Percentiles rank a stretch among this genome's conserved stretches.
Evolutionary conservation across 2,329 filamentous ascomycete species (phyloP).

Genomic region (Fusarium sp.): DNA sequence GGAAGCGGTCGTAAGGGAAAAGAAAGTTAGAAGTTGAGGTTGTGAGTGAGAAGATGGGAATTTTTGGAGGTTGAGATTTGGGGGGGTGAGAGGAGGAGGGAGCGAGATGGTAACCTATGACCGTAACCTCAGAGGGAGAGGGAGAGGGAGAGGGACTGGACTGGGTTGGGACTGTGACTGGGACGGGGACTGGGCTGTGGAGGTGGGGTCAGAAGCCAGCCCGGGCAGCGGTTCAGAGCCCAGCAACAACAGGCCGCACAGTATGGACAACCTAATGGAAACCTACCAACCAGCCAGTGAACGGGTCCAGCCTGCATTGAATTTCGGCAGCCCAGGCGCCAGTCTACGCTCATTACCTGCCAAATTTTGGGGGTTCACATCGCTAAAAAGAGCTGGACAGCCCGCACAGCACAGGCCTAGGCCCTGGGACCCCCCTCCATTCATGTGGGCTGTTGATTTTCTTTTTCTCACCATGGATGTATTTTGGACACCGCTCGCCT

Average conservation of each 20-base stretch:
- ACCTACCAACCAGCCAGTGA: background rate
- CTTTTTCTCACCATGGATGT: background rate
- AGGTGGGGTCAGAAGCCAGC: constrained; percentile 39
- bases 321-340: constrained; percentile 10
- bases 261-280: background rate
- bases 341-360: background rate
- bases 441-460: constrained; percentile 1
- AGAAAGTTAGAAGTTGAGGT: constrained; percentile 30
- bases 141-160: constrained; percentile 28
- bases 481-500: constrained; percentile 1
- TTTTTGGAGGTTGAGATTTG: constrained; percentile 46
- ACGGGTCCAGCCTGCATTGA: constrained; percentile 10
- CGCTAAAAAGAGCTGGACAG: background rate
- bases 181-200: constrained; percentile 29
- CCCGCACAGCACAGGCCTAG: background rate
- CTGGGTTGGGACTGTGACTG: constrained; percentile 23
- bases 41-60: constrained; percentile 37
- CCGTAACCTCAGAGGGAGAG: constrained; percentile 20
- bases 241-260: constrained; percentile 31
- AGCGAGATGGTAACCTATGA: constrained; percentile 24
- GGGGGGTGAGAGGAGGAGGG: constrained; percentile 42
- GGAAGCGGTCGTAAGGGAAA: constrained; percentile 38
- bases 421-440: background rate
- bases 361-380: constrained; percentile 1
- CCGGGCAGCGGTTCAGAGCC: constrained; percentile 10